These are phyloP conservation scores for Hypoxylon cercidicola DNA, from an alignment of 495 filamentous ascomycete species.

Conservation along the genomic window DNA sequence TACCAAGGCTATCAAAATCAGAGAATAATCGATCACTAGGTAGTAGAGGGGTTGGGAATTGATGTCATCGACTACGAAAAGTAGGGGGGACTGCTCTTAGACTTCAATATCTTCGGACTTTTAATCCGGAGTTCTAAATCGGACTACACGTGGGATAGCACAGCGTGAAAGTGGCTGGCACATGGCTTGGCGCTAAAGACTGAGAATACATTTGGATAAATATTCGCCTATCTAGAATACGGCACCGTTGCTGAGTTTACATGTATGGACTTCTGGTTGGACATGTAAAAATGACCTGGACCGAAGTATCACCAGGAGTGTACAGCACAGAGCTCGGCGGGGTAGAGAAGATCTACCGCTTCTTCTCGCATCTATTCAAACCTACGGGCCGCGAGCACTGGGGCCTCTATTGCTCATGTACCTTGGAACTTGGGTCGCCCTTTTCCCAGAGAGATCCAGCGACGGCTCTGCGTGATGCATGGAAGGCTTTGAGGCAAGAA, in stretches of 20 bases:
- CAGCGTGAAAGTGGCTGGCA: too few relatives aligned
- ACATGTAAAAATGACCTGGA: conserved; percentile 2
- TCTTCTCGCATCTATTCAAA: conserved; percentile 9
- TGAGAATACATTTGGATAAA: neutral
- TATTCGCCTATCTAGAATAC: neutral
- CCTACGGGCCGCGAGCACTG: conserved; percentile 14
- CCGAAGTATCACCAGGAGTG: conserved; percentile 19
- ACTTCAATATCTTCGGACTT: conserved; percentile 5
- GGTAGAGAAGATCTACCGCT: conserved; percentile 18
- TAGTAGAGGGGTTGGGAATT: too few relatives aligned
- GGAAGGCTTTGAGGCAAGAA: conserved; percentile 12
- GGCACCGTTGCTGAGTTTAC: too few relatives aligned
- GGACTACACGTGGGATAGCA: neutral
- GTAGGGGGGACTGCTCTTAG: too few relatives aligned
- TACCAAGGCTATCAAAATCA: too few relatives aligned
- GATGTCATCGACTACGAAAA: too few relatives aligned
- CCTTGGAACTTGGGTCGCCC: conserved; percentile 7
- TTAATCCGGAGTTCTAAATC: conserved; percentile 8
- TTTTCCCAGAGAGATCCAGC: neutral
- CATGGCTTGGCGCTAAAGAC: too few relatives aligned
- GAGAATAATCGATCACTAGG: too few relatives aligned
- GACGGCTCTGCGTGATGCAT: conserved; percentile 8
- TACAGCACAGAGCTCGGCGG: conserved; percentile 12
- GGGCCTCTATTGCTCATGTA: conserved; percentile 12
- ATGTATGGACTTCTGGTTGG: too few relatives aligned